A percentile compares a stretch with the other conserved stretches of the same genome.
Conservation (phyloP, 192 early-diverging fungal genomes). For the Coemansia erecta region DNA sequence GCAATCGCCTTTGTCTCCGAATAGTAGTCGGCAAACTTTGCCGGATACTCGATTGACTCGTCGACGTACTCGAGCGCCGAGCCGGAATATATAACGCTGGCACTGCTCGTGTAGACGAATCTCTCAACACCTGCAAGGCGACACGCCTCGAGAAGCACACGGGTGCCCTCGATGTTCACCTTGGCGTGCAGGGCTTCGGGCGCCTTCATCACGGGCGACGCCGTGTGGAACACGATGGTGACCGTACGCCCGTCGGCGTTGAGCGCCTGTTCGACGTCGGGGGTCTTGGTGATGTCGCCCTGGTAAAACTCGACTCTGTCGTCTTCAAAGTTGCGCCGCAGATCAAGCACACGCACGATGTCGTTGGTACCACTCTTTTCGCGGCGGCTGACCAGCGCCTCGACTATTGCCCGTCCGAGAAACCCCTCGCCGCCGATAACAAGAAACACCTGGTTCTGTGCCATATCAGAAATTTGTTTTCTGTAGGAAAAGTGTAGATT, state of each 20-base stretch:
- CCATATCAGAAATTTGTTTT: not conserved
- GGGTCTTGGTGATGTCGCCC: slow-evolving; percentile 61
- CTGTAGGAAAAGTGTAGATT: too few relatives aligned
- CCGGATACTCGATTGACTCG: slow-evolving; percentile 75
- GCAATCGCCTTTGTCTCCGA: slow-evolving; percentile 82
- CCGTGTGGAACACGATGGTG: slow-evolving; percentile 84
- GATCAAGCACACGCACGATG: slow-evolving; percentile 81
- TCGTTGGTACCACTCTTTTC: slow-evolving; percentile 23
- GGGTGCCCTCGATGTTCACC: slow-evolving; percentile 86
- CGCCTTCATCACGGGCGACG: slow-evolving; percentile 78
- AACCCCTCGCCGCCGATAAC: slow-evolving; percentile 90
- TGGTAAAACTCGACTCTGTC: slow-evolving; percentile 41
- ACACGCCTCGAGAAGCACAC: slow-evolving; percentile 79
- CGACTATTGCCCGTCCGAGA: slow-evolving; percentile 75
- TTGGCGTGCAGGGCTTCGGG: slow-evolving; percentile 68
- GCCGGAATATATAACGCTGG: slow-evolving; percentile 87
- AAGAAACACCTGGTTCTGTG: slow-evolving; percentile 53
- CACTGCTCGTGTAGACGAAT: slow-evolving; percentile 83
- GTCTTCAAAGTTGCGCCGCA: slow-evolving; percentile 58
- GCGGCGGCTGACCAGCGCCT: slow-evolving; percentile 64
- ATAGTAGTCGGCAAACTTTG: slow-evolving; percentile 81
- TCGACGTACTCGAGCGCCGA: slow-evolving; percentile 72
- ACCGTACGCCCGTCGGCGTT: slow-evolving; percentile 43
- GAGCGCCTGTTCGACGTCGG: slow-evolving; percentile 59
- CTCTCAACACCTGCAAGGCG: slow-evolving; percentile 59